Conservation (phyloP, 75 land plant genomes). For the Isoetes taiwanensis region DNA sequence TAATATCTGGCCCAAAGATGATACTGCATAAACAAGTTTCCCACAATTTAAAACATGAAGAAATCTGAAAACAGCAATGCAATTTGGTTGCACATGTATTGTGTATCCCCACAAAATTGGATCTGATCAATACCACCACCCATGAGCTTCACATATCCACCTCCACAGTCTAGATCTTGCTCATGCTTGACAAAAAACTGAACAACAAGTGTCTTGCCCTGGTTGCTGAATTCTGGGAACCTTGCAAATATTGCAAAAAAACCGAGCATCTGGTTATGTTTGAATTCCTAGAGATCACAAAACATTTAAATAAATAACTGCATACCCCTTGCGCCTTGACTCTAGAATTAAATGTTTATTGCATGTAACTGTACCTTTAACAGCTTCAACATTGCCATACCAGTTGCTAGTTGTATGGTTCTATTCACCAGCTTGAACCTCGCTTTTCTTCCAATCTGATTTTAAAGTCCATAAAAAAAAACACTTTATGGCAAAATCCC, state of each 20-base stretch:
- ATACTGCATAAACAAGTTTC: constrained; percentile 4
- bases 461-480: too few species aligned
- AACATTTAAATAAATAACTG: background rate
- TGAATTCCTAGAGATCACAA: background rate
- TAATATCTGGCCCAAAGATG: constrained; percentile 5
- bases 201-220: background rate
- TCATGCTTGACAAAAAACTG: constrained; percentile 7
- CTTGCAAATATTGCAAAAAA: background rate
- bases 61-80: too few species aligned
- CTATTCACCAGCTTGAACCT: too few species aligned
- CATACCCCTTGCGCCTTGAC: too few species aligned
- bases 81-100: background rate
- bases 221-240: background rate
- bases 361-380: too few species aligned
- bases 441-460: too few species aligned
- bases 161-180: background rate
- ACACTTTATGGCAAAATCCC: too few species aligned
- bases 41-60: too few species aligned
- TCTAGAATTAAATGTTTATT: too few species aligned
- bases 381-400: too few species aligned
- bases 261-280: constrained; percentile 1
- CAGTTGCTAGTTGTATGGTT: too few species aligned
- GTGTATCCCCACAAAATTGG: background rate
- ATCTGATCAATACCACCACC: background rate
- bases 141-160: background rate